These are phyloP conservation scores for Hanseniaspora mollemarum DNA, from an alignment of 805 yeast species.

Conservation along the genomic window DNA sequence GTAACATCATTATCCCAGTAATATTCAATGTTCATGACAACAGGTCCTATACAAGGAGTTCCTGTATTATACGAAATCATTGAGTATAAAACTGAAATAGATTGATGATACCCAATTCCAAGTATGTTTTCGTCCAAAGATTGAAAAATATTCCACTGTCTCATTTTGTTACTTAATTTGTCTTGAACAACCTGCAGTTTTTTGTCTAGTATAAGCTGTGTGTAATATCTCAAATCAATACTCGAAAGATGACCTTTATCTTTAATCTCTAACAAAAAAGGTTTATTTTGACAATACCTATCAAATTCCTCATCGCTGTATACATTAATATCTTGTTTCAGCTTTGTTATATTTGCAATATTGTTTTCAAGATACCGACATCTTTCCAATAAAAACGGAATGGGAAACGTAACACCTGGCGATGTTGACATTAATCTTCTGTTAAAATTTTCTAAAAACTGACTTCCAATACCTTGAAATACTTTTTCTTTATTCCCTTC, in stretches of 20 bases:
- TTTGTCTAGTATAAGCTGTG: slow-evolving; percentile 27
- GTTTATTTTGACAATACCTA: not conserved
- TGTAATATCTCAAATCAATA: slow-evolving; percentile 28
- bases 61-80: slow-evolving; percentile 73
- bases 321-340: slow-evolving; percentile 26
- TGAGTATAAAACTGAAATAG: slow-evolving; percentile 64
- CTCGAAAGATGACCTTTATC: slow-evolving; percentile 20
- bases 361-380: slow-evolving; percentile 43
- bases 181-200: slow-evolving; percentile 27
- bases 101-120: slow-evolving; percentile 67
- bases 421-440: slow-evolving; percentile 64
- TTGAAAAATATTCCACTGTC: slow-evolving; percentile 61
- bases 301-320: slow-evolving; percentile 19
- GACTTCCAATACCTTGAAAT: slow-evolving; percentile 29
- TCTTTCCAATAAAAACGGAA: slow-evolving; percentile 51
- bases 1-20: slow-evolving; percentile 87
- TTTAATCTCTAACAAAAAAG: slow-evolving; percentile 6
- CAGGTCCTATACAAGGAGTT: slow-evolving; percentile 90
- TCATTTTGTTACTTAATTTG: slow-evolving; percentile 28
- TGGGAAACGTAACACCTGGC: slow-evolving; percentile 65
- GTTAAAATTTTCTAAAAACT: slow-evolving; percentile 33
- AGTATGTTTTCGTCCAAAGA: slow-evolving; percentile 44
- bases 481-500: slow-evolving; percentile 17
- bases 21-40: slow-evolving; percentile 66
- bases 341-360: slow-evolving; percentile 24